Evolutionary conservation across 768 basidiomycete species (phyloP).

Genomic region (Mycena belliarum): DNA sequence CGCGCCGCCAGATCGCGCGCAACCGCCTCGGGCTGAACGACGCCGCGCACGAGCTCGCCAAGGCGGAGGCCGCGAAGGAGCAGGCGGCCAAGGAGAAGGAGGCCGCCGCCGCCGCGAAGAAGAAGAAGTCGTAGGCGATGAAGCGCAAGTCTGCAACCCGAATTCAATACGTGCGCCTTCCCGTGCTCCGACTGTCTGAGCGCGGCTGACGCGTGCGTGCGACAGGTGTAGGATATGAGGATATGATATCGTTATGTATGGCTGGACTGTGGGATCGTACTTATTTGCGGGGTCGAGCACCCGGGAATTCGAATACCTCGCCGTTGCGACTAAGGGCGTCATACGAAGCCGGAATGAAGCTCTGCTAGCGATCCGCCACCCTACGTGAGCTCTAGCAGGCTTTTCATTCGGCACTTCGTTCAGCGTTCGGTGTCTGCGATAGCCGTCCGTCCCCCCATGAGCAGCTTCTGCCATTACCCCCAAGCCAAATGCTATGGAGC

Average conservation of each 20-base stretch:
- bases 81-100: constrained; percentile 57
- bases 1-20: constrained; percentile 70
- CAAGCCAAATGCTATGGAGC: too few relatives aligned
- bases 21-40: constrained; percentile 93
- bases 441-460: too few relatives aligned
- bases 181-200: too few relatives aligned
- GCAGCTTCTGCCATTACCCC: too few relatives aligned
- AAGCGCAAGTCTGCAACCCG: neutral
- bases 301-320: too few relatives aligned
- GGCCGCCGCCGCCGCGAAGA: constrained; percentile 20
- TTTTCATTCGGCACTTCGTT: too few relatives aligned
- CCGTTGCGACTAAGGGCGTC: too few relatives aligned
- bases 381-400: too few relatives aligned
- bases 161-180: neutral
- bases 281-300: neutral
- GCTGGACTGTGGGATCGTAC: neutral
- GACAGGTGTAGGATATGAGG: neutral
- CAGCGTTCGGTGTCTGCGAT: too few relatives aligned
- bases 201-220: neutral
- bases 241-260: neutral
- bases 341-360: too few relatives aligned
- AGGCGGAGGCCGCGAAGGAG: constrained; percentile 67
- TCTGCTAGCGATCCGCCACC: too few relatives aligned
- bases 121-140: neutral
- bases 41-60: constrained; percentile 77